Evolutionary conservation across 164 flowering plant species (phyloP).

Genomic region (Vitis riparia): DNA sequence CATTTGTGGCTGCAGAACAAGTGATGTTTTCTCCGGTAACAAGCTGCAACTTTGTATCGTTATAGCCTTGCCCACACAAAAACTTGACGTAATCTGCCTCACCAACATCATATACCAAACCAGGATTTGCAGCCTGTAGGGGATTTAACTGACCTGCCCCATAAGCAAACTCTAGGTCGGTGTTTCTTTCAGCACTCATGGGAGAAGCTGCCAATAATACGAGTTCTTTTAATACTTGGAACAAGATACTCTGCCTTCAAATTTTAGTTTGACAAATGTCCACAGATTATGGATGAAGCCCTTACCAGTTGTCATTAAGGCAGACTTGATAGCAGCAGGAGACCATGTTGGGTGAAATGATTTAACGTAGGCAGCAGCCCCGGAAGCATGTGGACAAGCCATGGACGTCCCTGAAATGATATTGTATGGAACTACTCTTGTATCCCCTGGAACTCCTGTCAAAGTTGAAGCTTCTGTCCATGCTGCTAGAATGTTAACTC

Average conservation of each 20-base stretch:
- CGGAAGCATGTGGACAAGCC: too few relatives aligned
- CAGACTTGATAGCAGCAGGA: not conserved
- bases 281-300: not conserved
- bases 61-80: constrained; percentile 17
- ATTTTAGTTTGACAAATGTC: not conserved
- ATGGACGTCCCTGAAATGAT: too few relatives aligned
- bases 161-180: constrained; percentile 19
- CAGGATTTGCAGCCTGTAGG: constrained; percentile 7
- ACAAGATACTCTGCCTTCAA: too few relatives aligned
- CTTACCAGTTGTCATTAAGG: constrained; percentile 16
- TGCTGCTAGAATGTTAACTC: not conserved
- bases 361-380: too few relatives aligned
- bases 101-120: constrained; percentile 5
- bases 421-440: not conserved
- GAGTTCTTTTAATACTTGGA: too few relatives aligned
- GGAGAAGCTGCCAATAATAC: constrained; percentile 3
- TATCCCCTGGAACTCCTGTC: constrained; percentile 1
- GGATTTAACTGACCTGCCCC: constrained; percentile 20
- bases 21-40: constrained; percentile 7
- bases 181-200: not conserved
- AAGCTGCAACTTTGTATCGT: not conserved
- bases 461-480: constrained; percentile 2
- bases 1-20: not conserved
- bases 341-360: too few relatives aligned
- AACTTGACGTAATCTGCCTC: constrained; percentile 12